Evolutionary conservation across 495 filamentous ascomycete genomes (phyloP).

Genomic region (Pseudevernia furfuracea): DNA sequence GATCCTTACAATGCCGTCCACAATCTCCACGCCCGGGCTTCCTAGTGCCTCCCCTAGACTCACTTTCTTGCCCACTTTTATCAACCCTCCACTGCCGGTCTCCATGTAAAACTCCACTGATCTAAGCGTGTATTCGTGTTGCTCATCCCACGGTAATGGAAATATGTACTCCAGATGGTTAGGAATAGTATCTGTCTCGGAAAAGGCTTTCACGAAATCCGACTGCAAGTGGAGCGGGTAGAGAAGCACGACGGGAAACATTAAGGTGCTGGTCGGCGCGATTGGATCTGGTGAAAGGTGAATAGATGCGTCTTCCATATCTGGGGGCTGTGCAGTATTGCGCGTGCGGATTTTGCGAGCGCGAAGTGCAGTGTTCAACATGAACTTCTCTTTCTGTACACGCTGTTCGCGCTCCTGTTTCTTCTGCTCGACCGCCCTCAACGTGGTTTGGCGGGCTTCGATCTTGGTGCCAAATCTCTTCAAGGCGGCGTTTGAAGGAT

Average conservation of each 20-base stretch:
- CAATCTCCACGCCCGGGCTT: conserved; percentile 68
- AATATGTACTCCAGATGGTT: conserved; percentile 77
- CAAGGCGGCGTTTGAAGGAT: conserved; percentile 54
- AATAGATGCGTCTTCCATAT: conserved; percentile 72
- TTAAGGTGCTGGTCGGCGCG: conserved; percentile 59
- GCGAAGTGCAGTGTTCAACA: conserved; percentile 62
- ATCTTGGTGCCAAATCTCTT: conserved; percentile 47
- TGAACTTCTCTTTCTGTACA: conserved; percentile 45
- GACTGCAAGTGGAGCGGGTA: conserved; percentile 73
- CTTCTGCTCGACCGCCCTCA: conserved; percentile 34
- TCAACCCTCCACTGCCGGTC: conserved; percentile 65
- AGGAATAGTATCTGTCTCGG: conserved; percentile 55
- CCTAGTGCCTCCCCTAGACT: conserved; percentile 66
- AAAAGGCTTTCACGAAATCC: conserved; percentile 83
- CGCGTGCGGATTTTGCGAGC: conserved; percentile 62
- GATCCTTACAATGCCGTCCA: conserved; percentile 76
- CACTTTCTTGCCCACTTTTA: conserved; percentile 85
- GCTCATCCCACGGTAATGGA: conserved; percentile 72
- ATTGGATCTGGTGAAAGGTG: conserved; percentile 62
- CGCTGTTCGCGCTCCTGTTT: conserved; percentile 40
- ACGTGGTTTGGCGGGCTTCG: conserved; percentile 37
- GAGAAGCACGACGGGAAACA: conserved; percentile 72
- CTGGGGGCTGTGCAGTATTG: conserved; percentile 62
- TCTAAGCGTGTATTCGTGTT: conserved; percentile 54
- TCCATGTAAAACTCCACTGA: conserved; percentile 87